phyloP scores from a whole-genome alignment of 345 rosid genomes.

The Populus nigra region DNA sequence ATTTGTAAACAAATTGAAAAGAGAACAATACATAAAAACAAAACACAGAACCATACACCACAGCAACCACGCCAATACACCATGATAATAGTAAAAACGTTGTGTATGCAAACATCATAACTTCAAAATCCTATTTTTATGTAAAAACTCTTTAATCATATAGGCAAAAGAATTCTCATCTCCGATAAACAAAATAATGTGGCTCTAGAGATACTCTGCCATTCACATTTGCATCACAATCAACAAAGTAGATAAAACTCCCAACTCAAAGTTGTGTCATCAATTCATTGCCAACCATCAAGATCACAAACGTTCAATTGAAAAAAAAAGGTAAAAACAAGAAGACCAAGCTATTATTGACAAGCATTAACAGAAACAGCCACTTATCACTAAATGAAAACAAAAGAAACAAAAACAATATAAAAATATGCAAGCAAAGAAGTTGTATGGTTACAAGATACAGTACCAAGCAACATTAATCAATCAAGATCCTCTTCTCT shows the following conservation, averaged over 20 bases:
- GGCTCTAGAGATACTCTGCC: neutral
- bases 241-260: neutral
- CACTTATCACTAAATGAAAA: neutral
- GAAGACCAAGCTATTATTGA: neutral
- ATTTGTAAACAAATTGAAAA: neutral
- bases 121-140: neutral
- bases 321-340: neutral
- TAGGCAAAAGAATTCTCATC: neutral
- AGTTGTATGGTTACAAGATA: neutral
- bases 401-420: neutral
- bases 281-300: neutral
- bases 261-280: neutral
- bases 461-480: neutral
- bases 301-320: neutral
- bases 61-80: neutral
- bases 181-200: neutral
- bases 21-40: neutral
- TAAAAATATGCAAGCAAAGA: neutral
- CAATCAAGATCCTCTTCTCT: constrained; percentile 3
- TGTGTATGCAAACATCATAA: neutral
- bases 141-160: neutral
- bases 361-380: neutral
- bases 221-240: neutral
- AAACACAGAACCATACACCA: neutral
- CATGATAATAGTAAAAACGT: neutral